phyloP scores from a whole-genome alignment of 2,329 filamentous ascomycete species.

The Leptographium lundbergii region DNA sequence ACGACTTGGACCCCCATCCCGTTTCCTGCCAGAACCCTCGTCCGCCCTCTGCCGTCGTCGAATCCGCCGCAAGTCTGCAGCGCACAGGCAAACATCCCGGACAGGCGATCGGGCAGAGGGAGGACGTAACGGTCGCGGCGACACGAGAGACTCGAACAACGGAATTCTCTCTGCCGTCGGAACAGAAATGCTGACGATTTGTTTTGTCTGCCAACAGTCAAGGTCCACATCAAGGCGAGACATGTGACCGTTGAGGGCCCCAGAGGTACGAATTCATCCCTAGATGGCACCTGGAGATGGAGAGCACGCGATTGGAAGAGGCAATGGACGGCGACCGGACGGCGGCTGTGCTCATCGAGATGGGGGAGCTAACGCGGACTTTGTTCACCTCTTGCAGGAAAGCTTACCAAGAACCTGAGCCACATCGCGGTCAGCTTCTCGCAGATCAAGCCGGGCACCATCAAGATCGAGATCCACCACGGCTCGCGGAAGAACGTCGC shows the following conservation, averaged over 20 bases:
- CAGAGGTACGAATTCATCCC: slow-evolving; percentile 48
- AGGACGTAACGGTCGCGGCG: neutral
- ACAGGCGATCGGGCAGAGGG: neutral
- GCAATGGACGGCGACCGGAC: neutral
- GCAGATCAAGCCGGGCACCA: slow-evolving; percentile 68
- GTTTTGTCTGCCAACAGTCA: slow-evolving; percentile 52
- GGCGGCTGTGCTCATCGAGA: slow-evolving; percentile 3
- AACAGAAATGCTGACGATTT: slow-evolving; percentile 15
- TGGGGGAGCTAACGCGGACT: slow-evolving; percentile 1
- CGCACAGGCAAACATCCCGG: neutral
- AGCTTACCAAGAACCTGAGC: slow-evolving; percentile 92
- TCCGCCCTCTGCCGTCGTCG: neutral
- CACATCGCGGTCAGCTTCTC: slow-evolving; percentile 96
- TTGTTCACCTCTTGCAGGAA: slow-evolving; percentile 49
- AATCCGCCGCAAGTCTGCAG: neutral
- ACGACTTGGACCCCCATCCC: slow-evolving; percentile 17
- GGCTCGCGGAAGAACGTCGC: slow-evolving; percentile 96
- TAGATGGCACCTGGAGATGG: neutral
- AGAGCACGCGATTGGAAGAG: slow-evolving; percentile 7
- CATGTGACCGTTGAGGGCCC: slow-evolving; percentile 95
- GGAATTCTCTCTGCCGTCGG: neutral
- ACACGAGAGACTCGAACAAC: neutral
- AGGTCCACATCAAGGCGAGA: slow-evolving; percentile 93
- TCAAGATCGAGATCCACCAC: slow-evolving; percentile 98
- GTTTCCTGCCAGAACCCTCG: neutral